phyloP scores from a whole-genome alignment of 345 rosid genomes.

The Zanthoxylum bungeanum region DNA sequence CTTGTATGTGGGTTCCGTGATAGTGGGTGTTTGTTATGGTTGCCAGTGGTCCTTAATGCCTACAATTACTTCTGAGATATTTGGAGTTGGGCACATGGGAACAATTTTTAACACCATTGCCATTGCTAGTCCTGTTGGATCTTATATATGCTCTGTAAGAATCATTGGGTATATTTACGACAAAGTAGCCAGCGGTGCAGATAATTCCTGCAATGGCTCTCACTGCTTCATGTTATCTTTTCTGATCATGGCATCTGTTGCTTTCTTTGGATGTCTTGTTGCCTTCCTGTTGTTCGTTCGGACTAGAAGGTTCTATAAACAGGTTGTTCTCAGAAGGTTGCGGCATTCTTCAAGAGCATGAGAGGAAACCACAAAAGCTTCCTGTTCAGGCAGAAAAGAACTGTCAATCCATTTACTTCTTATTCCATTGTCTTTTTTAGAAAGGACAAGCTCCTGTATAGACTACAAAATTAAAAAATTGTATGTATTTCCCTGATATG shows the following conservation, averaged over 20 bases:
- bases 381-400: too few relatives aligned
- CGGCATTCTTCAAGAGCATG: constrained; percentile 12
- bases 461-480: too few relatives aligned
- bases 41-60: constrained; percentile 91
- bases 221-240: constrained; percentile 76
- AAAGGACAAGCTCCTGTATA: too few relatives aligned
- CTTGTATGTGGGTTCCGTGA: constrained; percentile 60
- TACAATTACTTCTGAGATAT: constrained; percentile 65
- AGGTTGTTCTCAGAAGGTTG: constrained; percentile 45
- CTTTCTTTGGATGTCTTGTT: constrained; percentile 56
- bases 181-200: constrained; percentile 44
- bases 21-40: constrained; percentile 83
- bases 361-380: neutral
- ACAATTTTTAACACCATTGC: constrained; percentile 86
- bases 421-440: too few relatives aligned
- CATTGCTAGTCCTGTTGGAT: constrained; percentile 80
- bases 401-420: too few relatives aligned
- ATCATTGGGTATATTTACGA: constrained; percentile 76
- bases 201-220: constrained; percentile 54
- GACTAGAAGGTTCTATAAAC: constrained; percentile 58
- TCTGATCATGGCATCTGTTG: constrained; percentile 66
- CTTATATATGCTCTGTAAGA: constrained; percentile 79
- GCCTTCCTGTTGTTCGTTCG: constrained; percentile 46
- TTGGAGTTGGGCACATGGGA: constrained; percentile 78
- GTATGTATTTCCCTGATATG: too few relatives aligned